Conservation (phyloP, 2,329 filamentous ascomycete species). For the Septoria petroselini region DNA sequence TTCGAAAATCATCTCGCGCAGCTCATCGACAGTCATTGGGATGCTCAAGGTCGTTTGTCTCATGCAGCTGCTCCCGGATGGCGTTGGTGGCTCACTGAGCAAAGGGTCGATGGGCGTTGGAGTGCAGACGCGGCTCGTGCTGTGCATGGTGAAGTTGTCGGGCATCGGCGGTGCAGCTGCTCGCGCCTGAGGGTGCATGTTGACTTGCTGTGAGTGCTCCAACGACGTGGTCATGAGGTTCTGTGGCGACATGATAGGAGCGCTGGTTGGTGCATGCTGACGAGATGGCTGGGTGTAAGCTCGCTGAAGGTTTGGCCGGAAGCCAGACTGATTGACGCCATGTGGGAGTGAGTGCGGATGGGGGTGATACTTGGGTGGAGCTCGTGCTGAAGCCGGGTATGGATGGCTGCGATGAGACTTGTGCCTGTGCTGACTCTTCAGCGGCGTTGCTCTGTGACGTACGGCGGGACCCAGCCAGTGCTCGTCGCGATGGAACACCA, state of each 20-base stretch:
- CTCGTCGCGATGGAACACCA: conserved; percentile 29
- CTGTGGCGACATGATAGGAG: conserved; percentile 16
- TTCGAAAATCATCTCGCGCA: conserved; percentile 26
- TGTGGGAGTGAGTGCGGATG: conserved; percentile 3
- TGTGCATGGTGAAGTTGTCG: conserved; percentile 14
- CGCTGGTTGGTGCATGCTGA: conserved; percentile 22
- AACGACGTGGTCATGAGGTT: conserved; percentile 11
- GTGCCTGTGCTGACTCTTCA: conserved; percentile 21
- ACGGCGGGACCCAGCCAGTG: conserved; percentile 25
- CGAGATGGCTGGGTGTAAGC: conserved; percentile 19
- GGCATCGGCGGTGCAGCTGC: conserved; percentile 7
- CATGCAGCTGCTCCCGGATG: conserved; percentile 3
- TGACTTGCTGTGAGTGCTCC: conserved; percentile 1
- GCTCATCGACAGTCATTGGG: conserved; percentile 25
- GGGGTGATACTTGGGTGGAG: conserved; percentile 6
- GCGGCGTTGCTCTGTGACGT: conserved; percentile 4
- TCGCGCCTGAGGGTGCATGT: not conserved
- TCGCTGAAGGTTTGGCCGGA: conserved; percentile 16
- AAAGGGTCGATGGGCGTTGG: conserved; percentile 25
- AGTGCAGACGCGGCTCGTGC: conserved; percentile 27
- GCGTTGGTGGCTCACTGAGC: conserved; percentile 14
- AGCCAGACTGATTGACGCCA: conserved; percentile 16
- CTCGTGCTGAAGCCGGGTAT: conserved; percentile 1
- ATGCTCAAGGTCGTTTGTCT: conserved; percentile 12
- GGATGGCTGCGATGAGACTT: conserved; percentile 19